Percentiles rank a stretch among this genome's conserved stretches.
phyloP scores from a whole-genome alignment of 305 asterid species.

The Rubia tinctorum region DNA sequence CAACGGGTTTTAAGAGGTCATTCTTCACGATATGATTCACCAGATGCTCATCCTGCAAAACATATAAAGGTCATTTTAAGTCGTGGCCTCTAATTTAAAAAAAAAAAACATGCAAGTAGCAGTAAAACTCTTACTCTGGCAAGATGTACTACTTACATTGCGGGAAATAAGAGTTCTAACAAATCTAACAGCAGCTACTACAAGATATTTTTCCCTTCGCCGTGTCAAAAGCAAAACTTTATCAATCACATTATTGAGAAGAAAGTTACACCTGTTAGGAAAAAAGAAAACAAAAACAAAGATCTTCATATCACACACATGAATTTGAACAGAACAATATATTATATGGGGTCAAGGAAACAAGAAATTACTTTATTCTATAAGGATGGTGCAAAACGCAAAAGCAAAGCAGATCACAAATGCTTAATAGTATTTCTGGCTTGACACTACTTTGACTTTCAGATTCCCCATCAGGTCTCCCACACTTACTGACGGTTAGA shows the following conservation, averaged over 20 bases:
- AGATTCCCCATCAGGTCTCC: conserved; percentile 44
- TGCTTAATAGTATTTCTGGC: conserved; percentile 86
- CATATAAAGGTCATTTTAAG: not conserved
- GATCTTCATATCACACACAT: conserved; percentile 4
- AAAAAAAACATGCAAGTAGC: not conserved
- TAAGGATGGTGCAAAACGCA: conserved; percentile 94
- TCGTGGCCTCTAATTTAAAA: not conserved
- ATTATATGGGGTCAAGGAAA: conserved; percentile 19
- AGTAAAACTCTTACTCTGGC: not conserved
- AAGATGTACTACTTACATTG: conserved; percentile 58
- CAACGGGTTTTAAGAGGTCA: conserved; percentile 76
- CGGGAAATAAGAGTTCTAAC: conserved; percentile 81
- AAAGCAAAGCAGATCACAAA: conserved; percentile 94
- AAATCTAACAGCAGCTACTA: conserved; percentile 92
- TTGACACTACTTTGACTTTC: conserved; percentile 49
- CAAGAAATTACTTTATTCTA: conserved; percentile 74
- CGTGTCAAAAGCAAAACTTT: conserved; percentile 79
- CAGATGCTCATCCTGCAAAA: conserved; percentile 90
- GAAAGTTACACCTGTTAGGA: conserved; percentile 78
- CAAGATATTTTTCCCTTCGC: conserved; percentile 92
- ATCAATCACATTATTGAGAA: conserved; percentile 80
- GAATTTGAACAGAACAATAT: conserved; percentile 16
- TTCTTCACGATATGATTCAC: conserved; percentile 75
- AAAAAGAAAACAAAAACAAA: not conserved
- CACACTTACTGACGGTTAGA: conserved; percentile 33